Conservation (phyloP, 139 green algal species). For the Ettlia oleoabundans region DNA sequence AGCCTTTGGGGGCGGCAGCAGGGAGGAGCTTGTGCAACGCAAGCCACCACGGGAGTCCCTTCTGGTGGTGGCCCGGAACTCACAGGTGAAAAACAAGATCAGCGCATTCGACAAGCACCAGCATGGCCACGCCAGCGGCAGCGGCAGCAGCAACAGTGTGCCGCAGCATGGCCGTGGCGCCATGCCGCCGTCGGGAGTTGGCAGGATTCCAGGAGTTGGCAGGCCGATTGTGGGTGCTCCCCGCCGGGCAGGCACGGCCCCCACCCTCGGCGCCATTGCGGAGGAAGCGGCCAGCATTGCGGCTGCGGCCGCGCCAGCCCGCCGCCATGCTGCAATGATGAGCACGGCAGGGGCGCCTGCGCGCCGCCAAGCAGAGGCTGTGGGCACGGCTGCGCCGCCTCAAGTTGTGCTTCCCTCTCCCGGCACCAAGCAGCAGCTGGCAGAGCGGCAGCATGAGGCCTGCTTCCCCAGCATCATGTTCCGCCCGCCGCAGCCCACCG, state of each 20-base stretch:
- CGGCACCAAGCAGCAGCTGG: slow-evolving; percentile 27
- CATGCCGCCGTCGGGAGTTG: too few relatives aligned
- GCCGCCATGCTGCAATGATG: slow-evolving; percentile 23
- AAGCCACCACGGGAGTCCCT: slow-evolving; percentile 12
- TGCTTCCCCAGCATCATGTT: slow-evolving; percentile 35
- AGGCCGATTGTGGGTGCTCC: neutral
- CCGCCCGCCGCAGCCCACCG: neutral
- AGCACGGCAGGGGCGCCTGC: slow-evolving; percentile 5
- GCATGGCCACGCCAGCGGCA: neutral
- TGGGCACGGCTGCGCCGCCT: neutral
- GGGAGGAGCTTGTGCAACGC: neutral
- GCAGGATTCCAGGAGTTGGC: too few relatives aligned
- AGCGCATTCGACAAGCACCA: neutral
- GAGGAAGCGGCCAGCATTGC: neutral
- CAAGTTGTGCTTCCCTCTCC: neutral
- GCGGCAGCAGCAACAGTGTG: neutral
- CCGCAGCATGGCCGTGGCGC: too few relatives aligned
- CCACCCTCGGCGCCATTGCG: slow-evolving; percentile 8
- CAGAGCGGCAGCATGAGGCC: slow-evolving; percentile 8
- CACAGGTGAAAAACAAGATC: slow-evolving; percentile 34
- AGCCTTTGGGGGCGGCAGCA: neutral
- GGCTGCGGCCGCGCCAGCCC: neutral
- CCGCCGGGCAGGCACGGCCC: neutral
- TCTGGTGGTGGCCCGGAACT: slow-evolving; percentile 11
- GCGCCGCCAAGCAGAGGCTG: neutral